These are phyloP conservation scores for Alternaria conjuncta DNA, from an alignment of 2,329 filamentous ascomycete species.

Conservation along the genomic window DNA sequence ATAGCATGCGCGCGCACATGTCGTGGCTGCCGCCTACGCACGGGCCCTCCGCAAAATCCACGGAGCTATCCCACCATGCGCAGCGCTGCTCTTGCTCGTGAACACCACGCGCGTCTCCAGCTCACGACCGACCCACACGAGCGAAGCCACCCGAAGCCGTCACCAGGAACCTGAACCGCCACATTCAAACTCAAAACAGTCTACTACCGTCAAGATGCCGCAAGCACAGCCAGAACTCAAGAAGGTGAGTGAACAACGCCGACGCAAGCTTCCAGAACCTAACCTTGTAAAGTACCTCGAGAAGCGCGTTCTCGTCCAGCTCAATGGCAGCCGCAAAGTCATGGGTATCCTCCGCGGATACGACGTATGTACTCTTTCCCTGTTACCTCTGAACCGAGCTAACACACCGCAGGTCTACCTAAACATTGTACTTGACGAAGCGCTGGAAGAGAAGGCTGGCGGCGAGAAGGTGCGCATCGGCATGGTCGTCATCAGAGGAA, in stretches of 20 bases:
- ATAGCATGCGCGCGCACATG: conserved; percentile 18
- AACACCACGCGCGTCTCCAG: conserved; percentile 19
- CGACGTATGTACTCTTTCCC: conserved; percentile 70
- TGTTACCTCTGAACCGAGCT: not conserved
- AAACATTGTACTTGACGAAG: conserved; percentile 97
- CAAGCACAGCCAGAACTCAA: conserved; percentile 99
- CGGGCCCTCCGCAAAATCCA: conserved; percentile 25
- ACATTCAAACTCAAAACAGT: conserved; percentile 2
- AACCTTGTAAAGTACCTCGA: conserved; percentile 81
- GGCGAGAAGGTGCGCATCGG: conserved; percentile 90
- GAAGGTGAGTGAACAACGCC: conserved; percentile 68
- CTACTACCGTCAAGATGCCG: conserved; percentile 72
- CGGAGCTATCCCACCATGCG: conserved; percentile 27
- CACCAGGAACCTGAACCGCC: not conserved
- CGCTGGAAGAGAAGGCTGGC: conserved; percentile 90
- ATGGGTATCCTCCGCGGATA: conserved; percentile 94
- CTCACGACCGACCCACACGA: conserved; percentile 8
- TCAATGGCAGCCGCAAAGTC: conserved; percentile 97
- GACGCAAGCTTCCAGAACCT: conserved; percentile 13
- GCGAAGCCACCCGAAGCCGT: not conserved
- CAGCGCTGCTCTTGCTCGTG: conserved; percentile 14
- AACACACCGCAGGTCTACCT: conserved; percentile 77
- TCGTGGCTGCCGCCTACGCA: conserved; percentile 12
- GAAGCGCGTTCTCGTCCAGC: conserved; percentile 96
- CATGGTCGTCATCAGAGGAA: conserved; percentile 97